Evolutionary conservation across 768 basidiomycete genomes (phyloP).

Genomic region (Tremella fuciformis): DNA sequence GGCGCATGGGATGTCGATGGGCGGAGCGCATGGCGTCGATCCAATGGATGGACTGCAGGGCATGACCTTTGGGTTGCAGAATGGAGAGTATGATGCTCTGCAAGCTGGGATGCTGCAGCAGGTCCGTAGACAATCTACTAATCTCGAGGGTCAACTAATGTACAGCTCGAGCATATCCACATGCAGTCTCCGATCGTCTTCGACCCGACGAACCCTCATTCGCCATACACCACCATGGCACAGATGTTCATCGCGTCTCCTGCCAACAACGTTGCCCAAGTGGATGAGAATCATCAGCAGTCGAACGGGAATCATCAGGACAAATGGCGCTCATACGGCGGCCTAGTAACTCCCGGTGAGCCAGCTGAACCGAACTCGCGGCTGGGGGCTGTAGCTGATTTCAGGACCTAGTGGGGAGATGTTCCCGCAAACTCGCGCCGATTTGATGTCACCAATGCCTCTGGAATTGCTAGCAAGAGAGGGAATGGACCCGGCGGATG

Average conservation of each 20-base stretch:
- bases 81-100: constrained; percentile 11
- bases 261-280: constrained; percentile 1
- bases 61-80: background rate
- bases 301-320: constrained; percentile 60
- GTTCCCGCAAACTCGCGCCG: constrained; percentile 32
- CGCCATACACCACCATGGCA: constrained; percentile 27
- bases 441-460: constrained; percentile 47
- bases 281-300: constrained; percentile 10
- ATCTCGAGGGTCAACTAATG: background rate
- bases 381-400: background rate
- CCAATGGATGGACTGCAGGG: background rate
- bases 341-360: constrained; percentile 61
- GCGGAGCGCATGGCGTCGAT: too few relatives aligned
- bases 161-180: constrained; percentile 48
- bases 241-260: constrained; percentile 34
- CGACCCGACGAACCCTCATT: constrained; percentile 23
- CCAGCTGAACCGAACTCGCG: background rate
- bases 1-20: background rate
- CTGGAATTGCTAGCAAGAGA: constrained; percentile 36
- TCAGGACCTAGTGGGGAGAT: constrained; percentile 37
- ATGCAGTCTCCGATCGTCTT: constrained; percentile 50
- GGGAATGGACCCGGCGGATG: constrained; percentile 35
- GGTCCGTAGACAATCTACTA: background rate
- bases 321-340: constrained; percentile 53
- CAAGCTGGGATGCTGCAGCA: constrained; percentile 12